Evolutionary conservation across 2,329 filamentous ascomycete genomes (phyloP).

Genomic region (Fusarium ramigenum): DNA sequence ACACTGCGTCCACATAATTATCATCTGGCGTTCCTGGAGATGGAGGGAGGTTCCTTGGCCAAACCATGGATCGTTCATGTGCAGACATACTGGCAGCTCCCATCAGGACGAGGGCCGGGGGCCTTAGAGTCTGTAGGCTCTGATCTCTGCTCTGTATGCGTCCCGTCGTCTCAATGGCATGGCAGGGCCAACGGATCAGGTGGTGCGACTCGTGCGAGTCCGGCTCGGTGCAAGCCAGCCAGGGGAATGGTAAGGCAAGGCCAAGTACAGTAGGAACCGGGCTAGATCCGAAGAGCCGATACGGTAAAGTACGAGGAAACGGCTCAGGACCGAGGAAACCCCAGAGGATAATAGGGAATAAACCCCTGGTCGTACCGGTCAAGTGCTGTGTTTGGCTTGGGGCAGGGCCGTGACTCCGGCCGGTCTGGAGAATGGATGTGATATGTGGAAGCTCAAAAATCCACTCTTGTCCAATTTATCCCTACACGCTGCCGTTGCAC

Average conservation of each 20-base stretch:
- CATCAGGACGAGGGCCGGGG: not conserved
- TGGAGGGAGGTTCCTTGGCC: not conserved
- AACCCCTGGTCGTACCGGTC: slow-evolving; percentile 27
- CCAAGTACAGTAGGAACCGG: slow-evolving; percentile 18
- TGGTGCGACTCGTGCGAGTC: slow-evolving; percentile 40
- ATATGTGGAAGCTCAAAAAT: slow-evolving; percentile 25
- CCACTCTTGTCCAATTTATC: slow-evolving; percentile 26
- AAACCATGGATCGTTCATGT: not conserved
- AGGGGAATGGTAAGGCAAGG: slow-evolving; percentile 29
- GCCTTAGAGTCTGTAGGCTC: not conserved
- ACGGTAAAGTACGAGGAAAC: slow-evolving; percentile 32
- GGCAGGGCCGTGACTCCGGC: slow-evolving; percentile 37
- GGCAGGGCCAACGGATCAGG: slow-evolving; percentile 25
- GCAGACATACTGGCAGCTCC: not conserved
- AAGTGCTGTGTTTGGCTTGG: slow-evolving; percentile 16
- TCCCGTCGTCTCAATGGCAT: not conserved
- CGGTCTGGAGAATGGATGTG: slow-evolving; percentile 31
- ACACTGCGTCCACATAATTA: not conserved
- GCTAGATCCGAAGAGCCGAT: slow-evolving; percentile 38
- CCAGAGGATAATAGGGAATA: slow-evolving; percentile 23
- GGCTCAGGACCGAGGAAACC: slow-evolving; percentile 11
- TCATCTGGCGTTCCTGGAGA: not conserved
- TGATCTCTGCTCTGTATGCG: not conserved
- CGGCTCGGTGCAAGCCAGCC: slow-evolving; percentile 28
- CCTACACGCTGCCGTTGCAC: slow-evolving; percentile 15